A percentile compares a stretch with the other conserved stretches of the same genome.
These are phyloP conservation scores for Solanum hybrid DNA, from an alignment of 305 asterid species.

Conservation along the genomic window DNA sequence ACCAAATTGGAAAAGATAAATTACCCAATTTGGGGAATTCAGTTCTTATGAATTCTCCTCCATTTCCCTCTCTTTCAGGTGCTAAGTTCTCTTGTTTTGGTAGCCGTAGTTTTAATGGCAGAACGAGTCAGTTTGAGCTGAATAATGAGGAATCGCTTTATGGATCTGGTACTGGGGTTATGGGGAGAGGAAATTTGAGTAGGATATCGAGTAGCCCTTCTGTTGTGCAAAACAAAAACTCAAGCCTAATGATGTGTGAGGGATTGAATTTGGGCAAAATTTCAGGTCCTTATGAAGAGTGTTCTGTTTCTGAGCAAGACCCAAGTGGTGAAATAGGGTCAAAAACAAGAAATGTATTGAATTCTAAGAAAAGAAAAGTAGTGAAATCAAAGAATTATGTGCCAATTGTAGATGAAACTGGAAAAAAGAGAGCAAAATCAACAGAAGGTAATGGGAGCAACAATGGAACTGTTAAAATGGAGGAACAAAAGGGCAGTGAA, in stretches of 20 bases:
- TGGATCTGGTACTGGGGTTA: conserved; percentile 22
- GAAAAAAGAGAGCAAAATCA: conserved; percentile 35
- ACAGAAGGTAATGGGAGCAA: conserved; percentile 13
- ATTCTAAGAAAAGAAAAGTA: conserved; percentile 57
- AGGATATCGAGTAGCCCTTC: conserved; percentile 61
- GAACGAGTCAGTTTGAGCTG: conserved; percentile 25
- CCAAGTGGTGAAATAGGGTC: conserved; percentile 44
- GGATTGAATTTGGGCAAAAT: conserved; percentile 4
- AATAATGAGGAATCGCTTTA: conserved; percentile 16
- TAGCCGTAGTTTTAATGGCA: conserved; percentile 58
- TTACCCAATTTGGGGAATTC: conserved; percentile 28
- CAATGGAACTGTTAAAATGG: neutral
- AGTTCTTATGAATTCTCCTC: conserved; percentile 17
- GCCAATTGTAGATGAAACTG: conserved; percentile 6
- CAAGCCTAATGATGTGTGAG: conserved; percentile 10
- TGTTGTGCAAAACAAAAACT: conserved; percentile 24
- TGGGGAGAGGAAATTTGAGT: conserved; percentile 24
- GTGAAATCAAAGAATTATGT: conserved; percentile 31
- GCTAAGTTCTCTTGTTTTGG: conserved; percentile 80
- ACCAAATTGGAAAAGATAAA: neutral
- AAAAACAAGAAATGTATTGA: conserved; percentile 31
- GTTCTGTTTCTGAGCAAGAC: conserved; percentile 54
- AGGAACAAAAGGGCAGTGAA: neutral
- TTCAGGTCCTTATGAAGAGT: conserved; percentile 37
- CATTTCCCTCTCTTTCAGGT: conserved; percentile 38